Percentiles rank a stretch among this genome's conserved stretches.
Conservation (phyloP, 1,284 basidiomycete species). For the Apiotrichum gracile region DNA sequence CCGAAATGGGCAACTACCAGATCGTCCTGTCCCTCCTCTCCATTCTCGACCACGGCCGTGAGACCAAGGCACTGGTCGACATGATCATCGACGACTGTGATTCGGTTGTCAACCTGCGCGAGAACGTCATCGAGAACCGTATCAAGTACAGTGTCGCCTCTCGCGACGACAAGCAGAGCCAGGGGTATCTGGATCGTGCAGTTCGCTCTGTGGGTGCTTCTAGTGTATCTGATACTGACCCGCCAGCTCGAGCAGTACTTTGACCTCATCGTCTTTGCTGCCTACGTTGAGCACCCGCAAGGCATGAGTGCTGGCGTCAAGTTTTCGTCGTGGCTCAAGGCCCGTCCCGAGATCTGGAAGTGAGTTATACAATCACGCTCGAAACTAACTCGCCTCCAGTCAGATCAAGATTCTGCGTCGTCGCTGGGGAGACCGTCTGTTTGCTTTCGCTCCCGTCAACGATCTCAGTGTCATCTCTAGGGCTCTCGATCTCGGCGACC, state of each 20-base stretch:
- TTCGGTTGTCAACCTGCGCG: slow-evolving; percentile 81
- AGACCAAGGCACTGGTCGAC: slow-evolving; percentile 80
- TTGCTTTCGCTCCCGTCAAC: slow-evolving; percentile 79
- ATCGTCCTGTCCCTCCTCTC: slow-evolving; percentile 83
- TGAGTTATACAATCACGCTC: slow-evolving; percentile 47
- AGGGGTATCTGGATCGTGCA: slow-evolving; percentile 46
- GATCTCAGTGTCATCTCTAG: slow-evolving; percentile 59
- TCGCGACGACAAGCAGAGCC: slow-evolving; percentile 57
- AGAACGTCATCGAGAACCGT: slow-evolving; percentile 76
- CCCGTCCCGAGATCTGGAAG: slow-evolving; percentile 91
- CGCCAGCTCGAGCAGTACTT: slow-evolving; percentile 65
- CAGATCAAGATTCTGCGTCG: slow-evolving; percentile 77
- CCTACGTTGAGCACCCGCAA: slow-evolving; percentile 70
- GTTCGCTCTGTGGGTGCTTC: too few species aligned
- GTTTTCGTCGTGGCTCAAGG: slow-evolving; percentile 84
- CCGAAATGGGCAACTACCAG: slow-evolving; percentile 83
- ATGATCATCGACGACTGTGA: slow-evolving; percentile 82
- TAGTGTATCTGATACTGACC: too few species aligned
- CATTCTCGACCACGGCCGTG: slow-evolving; percentile 73
- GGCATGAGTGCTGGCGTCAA: slow-evolving; percentile 61
- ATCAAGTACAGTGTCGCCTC: slow-evolving; percentile 77
- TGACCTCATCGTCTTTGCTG: slow-evolving; percentile 91
- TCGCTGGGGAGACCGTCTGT: slow-evolving; percentile 69
- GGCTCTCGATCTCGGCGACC: slow-evolving; percentile 32
- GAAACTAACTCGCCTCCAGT: slow-evolving; percentile 48